Conservation (phyloP, 345 rosid genomes). For the Chamaenerion angustifolium region DNA sequence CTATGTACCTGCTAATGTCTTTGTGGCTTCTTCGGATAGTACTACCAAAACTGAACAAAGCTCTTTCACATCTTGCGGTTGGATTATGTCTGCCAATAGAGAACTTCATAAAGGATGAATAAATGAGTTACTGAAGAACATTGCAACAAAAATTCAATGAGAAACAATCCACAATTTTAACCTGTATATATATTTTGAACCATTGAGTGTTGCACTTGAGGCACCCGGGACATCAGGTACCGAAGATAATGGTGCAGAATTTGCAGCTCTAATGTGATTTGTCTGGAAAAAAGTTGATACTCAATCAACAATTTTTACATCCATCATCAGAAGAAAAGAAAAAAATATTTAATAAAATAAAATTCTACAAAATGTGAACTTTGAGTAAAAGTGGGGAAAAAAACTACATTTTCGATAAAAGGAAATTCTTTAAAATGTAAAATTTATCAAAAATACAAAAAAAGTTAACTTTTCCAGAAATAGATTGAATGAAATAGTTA, state of each 20-base stretch:
- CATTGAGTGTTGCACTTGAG: constrained; percentile 20
- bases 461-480: too few species aligned
- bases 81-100: constrained; percentile 84
- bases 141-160: background rate
- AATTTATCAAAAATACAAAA: too few species aligned
- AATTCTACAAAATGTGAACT: too few species aligned
- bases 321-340: too few species aligned
- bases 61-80: constrained; percentile 80
- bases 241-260: constrained; percentile 35
- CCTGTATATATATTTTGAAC: constrained; percentile 81
- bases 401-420: too few species aligned
- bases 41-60: constrained; percentile 93
- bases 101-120: constrained; percentile 45
- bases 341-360: too few species aligned
- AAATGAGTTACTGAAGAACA: constrained; percentile 13
- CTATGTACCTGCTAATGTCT: constrained; percentile 52
- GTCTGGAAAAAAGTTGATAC: constrained; percentile 28
- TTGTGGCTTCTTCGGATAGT: constrained; percentile 63
- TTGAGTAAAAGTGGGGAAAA: too few species aligned
- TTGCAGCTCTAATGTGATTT: constrained; percentile 35
- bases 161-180: constrained; percentile 12
- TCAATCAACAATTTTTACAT: too few species aligned
- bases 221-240: constrained; percentile 36
- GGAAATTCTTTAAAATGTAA: too few species aligned
- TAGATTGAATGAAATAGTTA: too few species aligned